Evolutionary conservation across 306 rosid species (phyloP), one percentile per base, ranked within the genome.

Genomic region (Nissolia schottii): DNA sequence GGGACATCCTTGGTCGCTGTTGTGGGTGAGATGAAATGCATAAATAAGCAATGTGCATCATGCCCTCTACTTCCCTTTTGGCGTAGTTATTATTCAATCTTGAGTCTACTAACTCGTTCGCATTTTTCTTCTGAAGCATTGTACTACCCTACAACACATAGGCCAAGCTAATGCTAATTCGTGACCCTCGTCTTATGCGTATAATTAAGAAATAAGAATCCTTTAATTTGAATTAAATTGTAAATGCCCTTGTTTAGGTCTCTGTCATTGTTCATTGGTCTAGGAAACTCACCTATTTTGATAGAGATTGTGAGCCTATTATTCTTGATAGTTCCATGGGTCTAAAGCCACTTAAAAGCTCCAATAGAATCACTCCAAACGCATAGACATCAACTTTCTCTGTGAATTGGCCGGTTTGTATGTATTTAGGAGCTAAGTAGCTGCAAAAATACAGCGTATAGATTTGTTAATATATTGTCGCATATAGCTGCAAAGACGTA

Each of bases 331-430:
- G 53, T 16, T 74, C 64, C n/a, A 28, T 29, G 22, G 61, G 49
- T 7, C 45, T 55, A 14, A 53, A 65, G 56, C 79, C 79, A 25
- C 73, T 63, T 51, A 74, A 37, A 49, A 74, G 55, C 72, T 74
- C 73, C 71, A 74, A 38, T 16, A 51, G 40, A 27, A 74, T 70
- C 16, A 74, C 79, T 40, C 79, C 73, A 51, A 64, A 74, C 53
- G 79, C 71, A 7, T 64, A 74, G 15, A 74, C 79, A 64, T 74
- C 73, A 18, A 57, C 73, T 64, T 64, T 74, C 34, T 74, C 65
- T 11, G 73, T 38, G 32, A 74, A 11, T 11, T 34, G 65, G 43
- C 73, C 37, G 57, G 65, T 64, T 54, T 64, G 65, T 54, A 50
- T 27, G 64, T 74, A 64, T 38, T 74, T 73, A 23, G 79, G 79